Percentiles rank a stretch among this genome's conserved stretches.
Evolutionary conservation across 495 filamentous ascomycete species (phyloP).

Genomic region (Trichodelitschia bisporula): DNA sequence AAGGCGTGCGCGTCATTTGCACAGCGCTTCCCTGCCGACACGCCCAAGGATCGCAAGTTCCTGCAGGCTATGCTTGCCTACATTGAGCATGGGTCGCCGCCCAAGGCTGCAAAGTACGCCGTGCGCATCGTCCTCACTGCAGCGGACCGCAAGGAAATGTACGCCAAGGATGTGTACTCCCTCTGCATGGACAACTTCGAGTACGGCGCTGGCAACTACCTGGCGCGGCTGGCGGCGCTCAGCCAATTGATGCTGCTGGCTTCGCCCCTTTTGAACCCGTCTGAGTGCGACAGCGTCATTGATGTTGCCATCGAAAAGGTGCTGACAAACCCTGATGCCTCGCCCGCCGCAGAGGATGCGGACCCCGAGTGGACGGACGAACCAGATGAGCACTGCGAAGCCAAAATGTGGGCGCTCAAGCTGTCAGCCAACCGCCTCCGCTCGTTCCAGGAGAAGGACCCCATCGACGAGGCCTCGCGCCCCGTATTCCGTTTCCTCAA

Average conservation of each 20-base stretch:
- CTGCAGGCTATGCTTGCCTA: slow-evolving; percentile 54
- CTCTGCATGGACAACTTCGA: slow-evolving; percentile 51
- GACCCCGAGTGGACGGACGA: slow-evolving; percentile 41
- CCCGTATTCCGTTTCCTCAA: slow-evolving; percentile 58
- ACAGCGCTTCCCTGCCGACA: slow-evolving; percentile 55
- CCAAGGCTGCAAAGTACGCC: slow-evolving; percentile 75
- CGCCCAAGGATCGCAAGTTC: slow-evolving; percentile 71
- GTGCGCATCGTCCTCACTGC: slow-evolving; percentile 69
- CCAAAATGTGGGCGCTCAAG: slow-evolving; percentile 74
- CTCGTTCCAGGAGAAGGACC: slow-evolving; percentile 30
- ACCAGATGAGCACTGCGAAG: slow-evolving; percentile 54
- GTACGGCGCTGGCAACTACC: slow-evolving; percentile 49
- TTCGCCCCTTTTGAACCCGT: slow-evolving; percentile 37
- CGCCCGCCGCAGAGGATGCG: slow-evolving; percentile 19
- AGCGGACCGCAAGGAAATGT: slow-evolving; percentile 61
- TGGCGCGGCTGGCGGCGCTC: slow-evolving; percentile 63
- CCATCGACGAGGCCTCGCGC: slow-evolving; percentile 35
- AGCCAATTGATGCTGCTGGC: slow-evolving; percentile 66
- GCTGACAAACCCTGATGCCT: slow-evolving; percentile 39
- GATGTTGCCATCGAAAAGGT: slow-evolving; percentile 55
- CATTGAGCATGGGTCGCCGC: slow-evolving; percentile 55
- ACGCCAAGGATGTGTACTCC: slow-evolving; percentile 57
- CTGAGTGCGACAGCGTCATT: slow-evolving; percentile 48
- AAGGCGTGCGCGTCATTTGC: slow-evolving; percentile 85
- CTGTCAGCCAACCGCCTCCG: slow-evolving; percentile 71